Evolutionary conservation across 2,329 filamentous ascomycete species (phyloP), one percentile per base, ranked within the genome.

Genomic region (Talaromyces marneffei): DNA sequence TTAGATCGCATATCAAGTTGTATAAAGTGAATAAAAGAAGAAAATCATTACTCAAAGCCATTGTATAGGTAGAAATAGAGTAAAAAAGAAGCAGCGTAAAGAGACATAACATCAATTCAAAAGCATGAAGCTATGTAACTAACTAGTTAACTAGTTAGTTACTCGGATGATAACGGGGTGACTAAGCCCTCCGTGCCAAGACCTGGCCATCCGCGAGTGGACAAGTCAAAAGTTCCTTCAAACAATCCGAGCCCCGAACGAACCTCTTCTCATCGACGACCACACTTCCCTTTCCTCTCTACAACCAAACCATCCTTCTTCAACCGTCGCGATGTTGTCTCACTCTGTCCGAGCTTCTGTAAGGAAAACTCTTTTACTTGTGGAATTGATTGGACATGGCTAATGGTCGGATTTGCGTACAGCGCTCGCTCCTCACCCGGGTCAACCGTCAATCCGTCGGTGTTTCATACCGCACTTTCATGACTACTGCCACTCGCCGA

Each of bases 171-270:
- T 59, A 40, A 58, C 56, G 60, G 60, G 60, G 60, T 62, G 60
- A 62, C 60, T 62, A 62, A 62, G 60, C 60, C 39, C 40, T 10
- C 8, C 25, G 29, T 62, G 60, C 55, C 60, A 62, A 62, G 56
- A 35, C 60, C 39, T 16, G 2, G 48, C 53, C 50, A 29, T 56
- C 58, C 50, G 58, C 10, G 39, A 31, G 89, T 87, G 44, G 87
- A 87, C 66, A 81, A 91, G 75, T 84, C 84, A 52, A 88, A 86
- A 66, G 82, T 96, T 60, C 91, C 91, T 59, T 67, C 78, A 27
- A 55, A 55, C 52, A 55, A 33, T 35, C 48, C 46, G 46, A 50
- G 44, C 25, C 46, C 46, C 9, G n/a, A 33, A 23, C 56, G 48
- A 48, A 60, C 48, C 61, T 59, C 50, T 53, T 53, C 35, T 40